Conservation (phyloP, 116 monocot genomes). For the Papilionanthe hybrid region DNA sequence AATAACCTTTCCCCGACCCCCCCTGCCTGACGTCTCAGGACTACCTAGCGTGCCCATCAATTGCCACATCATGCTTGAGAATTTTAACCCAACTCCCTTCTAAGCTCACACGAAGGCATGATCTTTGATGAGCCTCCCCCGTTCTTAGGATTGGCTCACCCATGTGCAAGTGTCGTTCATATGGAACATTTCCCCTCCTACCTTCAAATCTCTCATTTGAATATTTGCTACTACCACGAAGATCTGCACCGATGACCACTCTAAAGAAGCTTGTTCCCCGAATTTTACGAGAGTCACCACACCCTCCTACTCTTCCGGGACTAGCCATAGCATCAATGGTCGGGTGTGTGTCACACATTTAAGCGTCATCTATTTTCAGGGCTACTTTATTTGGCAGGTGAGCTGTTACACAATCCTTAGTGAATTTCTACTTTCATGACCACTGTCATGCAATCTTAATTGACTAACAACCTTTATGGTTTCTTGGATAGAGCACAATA, state of each 20-base stretch:
- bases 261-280: background rate
- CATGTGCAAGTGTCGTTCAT: constrained; percentile 10
- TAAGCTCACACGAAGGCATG: constrained; percentile 1
- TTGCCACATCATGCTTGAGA: background rate
- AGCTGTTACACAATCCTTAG: background rate
- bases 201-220: constrained; percentile 17
- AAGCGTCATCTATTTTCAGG: constrained; percentile 12
- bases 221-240: constrained; percentile 15
- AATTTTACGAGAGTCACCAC: background rate
- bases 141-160: constrained; percentile 18
- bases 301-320: background rate
- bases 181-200: constrained; percentile 12
- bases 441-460: background rate
- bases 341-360: constrained; percentile 6
- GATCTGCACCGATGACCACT: constrained; percentile 4
- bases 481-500: background rate
- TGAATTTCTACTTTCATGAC: constrained; percentile 4
- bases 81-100: constrained; percentile 12
- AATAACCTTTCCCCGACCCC: constrained; percentile 13
- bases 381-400: constrained; percentile 14
- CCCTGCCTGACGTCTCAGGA: no score
- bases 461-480: background rate
- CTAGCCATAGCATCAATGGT: background rate
- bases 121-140: constrained; percentile 11
- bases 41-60: background rate